Evolutionary conservation across 768 basidiomycete genomes (phyloP), one percentile per base, ranked within the genome.

Genomic region (Punctularia strigosozonata): DNA sequence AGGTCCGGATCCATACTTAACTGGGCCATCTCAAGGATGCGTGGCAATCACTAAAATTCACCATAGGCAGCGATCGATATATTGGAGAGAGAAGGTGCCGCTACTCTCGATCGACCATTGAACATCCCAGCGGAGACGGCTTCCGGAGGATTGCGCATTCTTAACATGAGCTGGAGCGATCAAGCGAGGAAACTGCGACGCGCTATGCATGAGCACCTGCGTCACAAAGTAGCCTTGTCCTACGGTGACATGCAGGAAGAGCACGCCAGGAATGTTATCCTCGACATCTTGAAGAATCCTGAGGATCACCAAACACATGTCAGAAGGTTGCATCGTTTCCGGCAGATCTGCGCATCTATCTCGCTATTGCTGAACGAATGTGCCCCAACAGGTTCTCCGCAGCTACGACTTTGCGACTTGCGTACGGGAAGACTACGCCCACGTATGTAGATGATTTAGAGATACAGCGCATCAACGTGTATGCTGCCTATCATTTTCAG

Each of bases 401-500:
- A n/a, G n/a, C n/a, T n/a, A n/a, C n/a, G n/a, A n/a, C n/a, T n/a
- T n/a, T n/a, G n/a, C n/a, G n/a, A n/a, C 46, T 65, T 21, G 62
- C 61, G 6, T 66, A 64, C 32, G 64, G 64, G 1, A 65, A 65
- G 45, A 54, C 47, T 7, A 59, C 60, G 0, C 62, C 62, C 6
- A 60, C 62, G 3, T 43, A 53, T n/a, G 59, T 60, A 34, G 51
- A 51, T 10, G 62, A 65, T 31, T 57, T 58, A 0, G 60, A 61
- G 13, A 54, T 65, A 5, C 13, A 50, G 5, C 46, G 54, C n/a
- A n/a, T n/a, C n/a, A 59, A 61, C 28, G 52, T 52, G 25, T 54
- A 57, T 48, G 43, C 61, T 36, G n/a, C n/a, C n/a, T n/a, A n/a
- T n/a, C n/a, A n/a, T n/a, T n/a, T n/a, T n/a, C n/a, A n/a, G n/a